phyloP scores from a whole-genome alignment of 768 basidiomycete genomes.

The Lactarius sp. region DNA sequence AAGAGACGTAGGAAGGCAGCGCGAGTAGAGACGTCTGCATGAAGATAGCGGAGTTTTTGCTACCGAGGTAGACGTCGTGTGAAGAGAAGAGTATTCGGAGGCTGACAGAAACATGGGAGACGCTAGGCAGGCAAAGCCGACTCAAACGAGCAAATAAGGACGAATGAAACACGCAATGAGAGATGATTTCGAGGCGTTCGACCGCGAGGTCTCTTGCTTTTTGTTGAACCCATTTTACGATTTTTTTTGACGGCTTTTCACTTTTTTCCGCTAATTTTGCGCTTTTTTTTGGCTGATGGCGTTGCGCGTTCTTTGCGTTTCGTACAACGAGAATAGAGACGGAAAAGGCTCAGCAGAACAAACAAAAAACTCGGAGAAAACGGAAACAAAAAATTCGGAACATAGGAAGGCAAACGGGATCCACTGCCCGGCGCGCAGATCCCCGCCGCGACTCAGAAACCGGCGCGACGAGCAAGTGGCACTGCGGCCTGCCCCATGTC shows the following conservation, averaged over 20 bases:
- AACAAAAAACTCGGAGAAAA: not conserved
- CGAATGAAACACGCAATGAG: not conserved
- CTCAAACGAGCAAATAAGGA: not conserved
- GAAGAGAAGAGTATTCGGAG: too few species aligned
- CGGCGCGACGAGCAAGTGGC: conserved; percentile 5
- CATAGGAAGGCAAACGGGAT: not conserved
- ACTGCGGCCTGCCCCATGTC: conserved; percentile 12
- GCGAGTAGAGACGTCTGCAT: not conserved
- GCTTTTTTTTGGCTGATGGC: not conserved
- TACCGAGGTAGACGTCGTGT: too few species aligned
- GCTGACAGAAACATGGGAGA: not conserved
- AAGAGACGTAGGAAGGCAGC: not conserved
- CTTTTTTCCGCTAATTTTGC: not conserved
- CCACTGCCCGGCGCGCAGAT: conserved; percentile 5
- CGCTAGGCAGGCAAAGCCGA: not conserved
- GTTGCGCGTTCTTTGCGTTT: not conserved
- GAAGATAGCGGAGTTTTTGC: too few species aligned
- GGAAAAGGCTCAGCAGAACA: not conserved
- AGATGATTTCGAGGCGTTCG: not conserved
- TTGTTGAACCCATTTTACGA: not conserved
- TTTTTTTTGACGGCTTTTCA: not conserved
- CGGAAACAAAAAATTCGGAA: not conserved
- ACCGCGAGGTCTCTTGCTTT: not conserved
- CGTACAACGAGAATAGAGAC: not conserved
- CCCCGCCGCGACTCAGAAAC: conserved; percentile 18